phyloP scores from a whole-genome alignment of 1,284 basidiomycete genomes.

The Marasmius fiardii region DNA sequence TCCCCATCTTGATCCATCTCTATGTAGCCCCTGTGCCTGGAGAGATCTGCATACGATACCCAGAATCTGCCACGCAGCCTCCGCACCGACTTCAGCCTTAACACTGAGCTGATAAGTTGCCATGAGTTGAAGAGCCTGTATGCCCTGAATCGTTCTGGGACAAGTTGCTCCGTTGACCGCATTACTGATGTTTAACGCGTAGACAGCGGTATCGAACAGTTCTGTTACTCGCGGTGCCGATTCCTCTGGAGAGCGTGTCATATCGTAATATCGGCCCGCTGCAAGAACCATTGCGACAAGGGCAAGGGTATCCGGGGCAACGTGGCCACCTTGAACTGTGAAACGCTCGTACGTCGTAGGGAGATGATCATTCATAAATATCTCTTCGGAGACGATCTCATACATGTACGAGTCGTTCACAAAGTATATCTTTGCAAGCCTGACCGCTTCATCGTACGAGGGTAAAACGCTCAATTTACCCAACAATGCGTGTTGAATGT shows the following conservation, averaged over 20 bases:
- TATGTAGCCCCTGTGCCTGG: constrained; percentile 22
- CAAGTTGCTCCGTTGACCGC: constrained; percentile 14
- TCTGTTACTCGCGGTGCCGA: constrained; percentile 13
- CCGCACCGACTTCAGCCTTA: constrained; percentile 18
- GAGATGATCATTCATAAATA: constrained; percentile 19
- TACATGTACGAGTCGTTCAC: constrained; percentile 20
- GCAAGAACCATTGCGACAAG: constrained; percentile 19
- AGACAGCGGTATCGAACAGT: constrained; percentile 17
- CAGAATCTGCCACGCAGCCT: constrained; percentile 21
- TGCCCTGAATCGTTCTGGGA: constrained; percentile 16
- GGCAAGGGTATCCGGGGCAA: constrained; percentile 13
- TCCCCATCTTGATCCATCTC: constrained; percentile 22
- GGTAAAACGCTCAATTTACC: constrained; percentile 17
- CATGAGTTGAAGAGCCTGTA: constrained; percentile 22
- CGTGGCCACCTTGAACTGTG: constrained; percentile 13
- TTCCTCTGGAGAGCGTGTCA: constrained; percentile 9
- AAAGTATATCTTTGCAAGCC: constrained; percentile 18
- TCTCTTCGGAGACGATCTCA: constrained; percentile 18
- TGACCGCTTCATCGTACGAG: constrained; percentile 17
- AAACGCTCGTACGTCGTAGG: constrained; percentile 16
- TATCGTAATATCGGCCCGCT: constrained; percentile 20
- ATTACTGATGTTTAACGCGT: constrained; percentile 17
- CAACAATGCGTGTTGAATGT: constrained; percentile 10
- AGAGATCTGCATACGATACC: constrained; percentile 21
- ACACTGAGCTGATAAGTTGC: constrained; percentile 19